phyloP scores from a whole-genome alignment of 805 yeast genomes.

The Lachancea cidri region DNA sequence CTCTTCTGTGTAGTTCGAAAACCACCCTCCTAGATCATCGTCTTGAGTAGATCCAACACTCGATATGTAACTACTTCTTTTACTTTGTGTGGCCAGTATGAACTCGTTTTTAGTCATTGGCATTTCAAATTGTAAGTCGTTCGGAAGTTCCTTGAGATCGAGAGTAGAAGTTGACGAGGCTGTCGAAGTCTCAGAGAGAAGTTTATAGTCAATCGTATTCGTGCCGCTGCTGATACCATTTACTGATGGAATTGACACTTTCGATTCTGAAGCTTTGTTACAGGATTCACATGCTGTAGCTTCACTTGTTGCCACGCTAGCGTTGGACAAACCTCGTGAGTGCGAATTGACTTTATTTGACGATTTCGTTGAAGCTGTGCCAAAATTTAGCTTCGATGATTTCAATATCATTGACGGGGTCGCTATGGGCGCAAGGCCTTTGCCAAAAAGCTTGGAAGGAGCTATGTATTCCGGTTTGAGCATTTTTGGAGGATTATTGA shows the following conservation, averaged over 20 bases:
- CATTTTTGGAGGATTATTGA: constrained; percentile 26
- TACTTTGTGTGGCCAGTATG: constrained; percentile 15
- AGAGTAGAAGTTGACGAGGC: constrained; percentile 7
- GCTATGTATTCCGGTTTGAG: constrained; percentile 26
- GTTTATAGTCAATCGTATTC: constrained; percentile 9
- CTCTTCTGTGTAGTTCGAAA: constrained; percentile 7
- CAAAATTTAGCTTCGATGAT: constrained; percentile 5
- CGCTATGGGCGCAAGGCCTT: constrained; percentile 3
- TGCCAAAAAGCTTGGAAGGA: constrained; percentile 5
- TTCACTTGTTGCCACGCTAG: constrained; percentile 12
- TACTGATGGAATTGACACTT: neutral
- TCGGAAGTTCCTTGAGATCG: constrained; percentile 11
- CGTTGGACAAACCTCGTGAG: constrained; percentile 10
- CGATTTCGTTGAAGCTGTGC: neutral
- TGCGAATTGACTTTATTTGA: neutral
- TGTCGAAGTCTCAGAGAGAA: constrained; percentile 10
- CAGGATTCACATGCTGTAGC: constrained; percentile 14
- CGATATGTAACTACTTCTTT: constrained; percentile 32
- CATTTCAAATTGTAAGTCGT: constrained; percentile 18
- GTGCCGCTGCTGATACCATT: constrained; percentile 3
- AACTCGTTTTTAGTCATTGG: constrained; percentile 21
- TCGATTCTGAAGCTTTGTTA: neutral
- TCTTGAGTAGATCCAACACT: constrained; percentile 7
- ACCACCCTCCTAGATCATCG: constrained; percentile 9
- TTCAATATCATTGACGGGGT: constrained; percentile 22